Percentiles rank a stretch among this genome's conserved stretches.
Conservation (phyloP, 352 stramenopile species). For the Phytophthora pisi region DNA sequence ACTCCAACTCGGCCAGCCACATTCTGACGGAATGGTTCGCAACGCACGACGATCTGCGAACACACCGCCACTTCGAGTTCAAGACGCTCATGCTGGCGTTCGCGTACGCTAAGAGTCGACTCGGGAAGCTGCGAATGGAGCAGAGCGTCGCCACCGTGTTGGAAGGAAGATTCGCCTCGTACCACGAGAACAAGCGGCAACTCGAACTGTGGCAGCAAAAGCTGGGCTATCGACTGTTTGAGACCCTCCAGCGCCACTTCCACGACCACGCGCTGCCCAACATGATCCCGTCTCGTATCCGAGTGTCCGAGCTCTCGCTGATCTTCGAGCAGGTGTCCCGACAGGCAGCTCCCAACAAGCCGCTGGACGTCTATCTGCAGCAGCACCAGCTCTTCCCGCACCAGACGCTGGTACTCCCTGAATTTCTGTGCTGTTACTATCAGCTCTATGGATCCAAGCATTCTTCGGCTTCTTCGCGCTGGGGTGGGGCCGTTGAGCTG, state of each 20-base stretch:
- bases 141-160: slow-evolving; percentile 54
- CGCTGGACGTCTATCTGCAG: slow-evolving; percentile 62
- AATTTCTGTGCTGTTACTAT: slow-evolving; percentile 77
- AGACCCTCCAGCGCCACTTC: slow-evolving; percentile 63
- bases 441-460: slow-evolving; percentile 61
- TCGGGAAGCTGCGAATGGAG: slow-evolving; percentile 54
- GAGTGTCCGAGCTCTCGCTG: slow-evolving; percentile 39
- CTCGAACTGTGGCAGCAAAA: slow-evolving; percentile 76
- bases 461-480: slow-evolving; percentile 12
- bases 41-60: slow-evolving; percentile 52
- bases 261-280: slow-evolving; percentile 53
- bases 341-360: slow-evolving; percentile 49
- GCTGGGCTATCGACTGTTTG: slow-evolving; percentile 56
- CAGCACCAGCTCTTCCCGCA: slow-evolving; percentile 55
- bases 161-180: slow-evolving; percentile 61
- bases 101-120: slow-evolving; percentile 47
- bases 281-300: slow-evolving; percentile 60
- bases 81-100: slow-evolving; percentile 60
- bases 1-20: slow-evolving; percentile 9
- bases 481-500: slow-evolving; percentile 43
- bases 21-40: slow-evolving; percentile 58
- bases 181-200: slow-evolving; percentile 63
- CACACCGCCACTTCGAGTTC: slow-evolving; percentile 59
- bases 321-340: slow-evolving; percentile 55
- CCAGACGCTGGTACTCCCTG: slow-evolving; percentile 55